Evolutionary conservation across 2,329 filamentous ascomycete genomes (phyloP).

Genomic region (Cytospora schulzeri): DNA sequence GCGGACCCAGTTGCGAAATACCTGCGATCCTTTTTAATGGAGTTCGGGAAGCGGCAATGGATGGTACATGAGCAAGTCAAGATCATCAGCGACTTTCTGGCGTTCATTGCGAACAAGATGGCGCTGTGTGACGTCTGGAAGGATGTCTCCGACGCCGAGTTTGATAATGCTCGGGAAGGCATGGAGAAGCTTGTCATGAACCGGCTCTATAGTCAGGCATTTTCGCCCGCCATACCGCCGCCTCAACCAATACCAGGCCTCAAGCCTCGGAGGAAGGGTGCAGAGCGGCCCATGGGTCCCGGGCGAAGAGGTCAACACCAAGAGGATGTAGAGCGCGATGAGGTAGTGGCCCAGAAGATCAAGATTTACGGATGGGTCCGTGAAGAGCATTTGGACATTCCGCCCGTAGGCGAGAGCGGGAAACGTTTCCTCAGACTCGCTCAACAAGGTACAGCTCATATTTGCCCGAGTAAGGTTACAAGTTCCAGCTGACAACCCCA

Average conservation of each 20-base stretch:
- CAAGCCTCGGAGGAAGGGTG: constrained; percentile 68
- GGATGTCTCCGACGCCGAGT: constrained; percentile 92
- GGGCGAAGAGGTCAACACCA: constrained; percentile 95
- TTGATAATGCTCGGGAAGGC: constrained; percentile 95
- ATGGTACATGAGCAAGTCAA: constrained; percentile 99
- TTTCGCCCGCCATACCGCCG: constrained; percentile 87
- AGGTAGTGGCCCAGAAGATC: constrained; percentile 94
- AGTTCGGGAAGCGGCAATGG: constrained; percentile 98
- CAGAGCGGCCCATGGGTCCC: constrained; percentile 70
- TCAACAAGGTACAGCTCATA: constrained; percentile 66
- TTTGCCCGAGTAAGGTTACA: constrained; percentile 37
- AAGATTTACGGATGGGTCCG: constrained; percentile 94
- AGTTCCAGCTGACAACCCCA: constrained; percentile 42
- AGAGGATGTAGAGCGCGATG: constrained; percentile 95
- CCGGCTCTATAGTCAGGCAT: constrained; percentile 90
- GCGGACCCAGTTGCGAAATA: constrained; percentile 98
- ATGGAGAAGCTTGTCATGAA: constrained; percentile 99
- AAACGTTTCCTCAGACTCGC: constrained; percentile 85
- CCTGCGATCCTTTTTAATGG: constrained; percentile 87
- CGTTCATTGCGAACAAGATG: constrained; percentile 99
- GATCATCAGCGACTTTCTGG: constrained; percentile 93
- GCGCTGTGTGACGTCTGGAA: constrained; percentile 95
- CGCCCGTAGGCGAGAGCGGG: constrained; percentile 80
- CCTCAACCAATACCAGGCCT: constrained; percentile 72
- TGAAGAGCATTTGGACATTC: constrained; percentile 92